Conservation (phyloP, 257 asterid genomes). For the Penstemon davidsonii region DNA sequence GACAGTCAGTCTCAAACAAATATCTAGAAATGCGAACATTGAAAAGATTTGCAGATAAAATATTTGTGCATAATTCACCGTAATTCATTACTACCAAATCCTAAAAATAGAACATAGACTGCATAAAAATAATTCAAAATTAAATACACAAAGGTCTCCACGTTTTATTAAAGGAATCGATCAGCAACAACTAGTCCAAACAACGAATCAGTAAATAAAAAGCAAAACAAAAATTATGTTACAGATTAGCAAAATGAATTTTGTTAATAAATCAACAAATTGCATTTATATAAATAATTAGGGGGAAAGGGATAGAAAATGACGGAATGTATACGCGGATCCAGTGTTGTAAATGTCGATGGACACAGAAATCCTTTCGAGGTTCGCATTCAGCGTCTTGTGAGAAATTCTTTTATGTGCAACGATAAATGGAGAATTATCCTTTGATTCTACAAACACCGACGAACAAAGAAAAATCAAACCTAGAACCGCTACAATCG, state of each 20-base stretch:
- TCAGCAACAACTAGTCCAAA: no score
- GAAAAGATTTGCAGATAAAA: not conserved
- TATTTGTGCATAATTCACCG: not conserved
- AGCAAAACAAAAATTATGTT: no score
- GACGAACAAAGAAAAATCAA: constrained; percentile 25
- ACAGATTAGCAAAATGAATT: no score
- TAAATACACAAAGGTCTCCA: no score
- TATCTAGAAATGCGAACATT: not conserved
- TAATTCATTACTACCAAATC: not conserved
- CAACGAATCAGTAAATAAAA: no score
- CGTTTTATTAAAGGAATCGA: no score
- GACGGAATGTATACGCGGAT: constrained; percentile 35
- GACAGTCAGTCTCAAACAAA: no score
- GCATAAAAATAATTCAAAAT: not conserved
- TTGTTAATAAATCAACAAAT: not conserved
- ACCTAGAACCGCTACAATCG: constrained; percentile 29
- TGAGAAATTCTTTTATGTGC: constrained; percentile 52
- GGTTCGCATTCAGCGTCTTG: constrained; percentile 41
- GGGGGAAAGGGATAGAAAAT: not conserved
- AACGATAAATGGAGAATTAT: constrained; percentile 46
- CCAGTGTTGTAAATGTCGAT: constrained; percentile 61
- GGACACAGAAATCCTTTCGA: constrained; percentile 49
- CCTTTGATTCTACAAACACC: constrained; percentile 26
- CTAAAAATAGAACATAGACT: not conserved
- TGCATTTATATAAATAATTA: not conserved